Percentiles rank a stretch among this genome's conserved stretches.
phyloP scores from a whole-genome alignment of 202 grass and related monocot species.

The Zoysia matrella region DNA sequence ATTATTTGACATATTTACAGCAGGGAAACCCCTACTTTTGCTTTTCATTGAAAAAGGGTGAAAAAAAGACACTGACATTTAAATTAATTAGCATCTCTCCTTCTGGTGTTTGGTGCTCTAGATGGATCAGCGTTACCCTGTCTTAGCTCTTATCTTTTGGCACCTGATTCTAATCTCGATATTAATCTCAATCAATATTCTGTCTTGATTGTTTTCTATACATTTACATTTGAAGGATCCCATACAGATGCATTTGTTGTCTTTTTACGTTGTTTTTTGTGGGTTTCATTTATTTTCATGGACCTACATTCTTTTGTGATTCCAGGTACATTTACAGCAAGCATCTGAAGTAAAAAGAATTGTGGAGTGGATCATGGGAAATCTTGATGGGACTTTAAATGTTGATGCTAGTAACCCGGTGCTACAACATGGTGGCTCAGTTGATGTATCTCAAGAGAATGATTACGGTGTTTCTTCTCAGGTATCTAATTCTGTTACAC shows the following conservation, averaged over 20 bases:
- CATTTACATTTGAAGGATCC: slow-evolving; percentile 1
- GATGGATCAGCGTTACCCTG: background rate
- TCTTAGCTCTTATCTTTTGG: background rate
- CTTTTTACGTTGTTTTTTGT: too few species aligned
- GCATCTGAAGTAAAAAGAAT: slow-evolving; percentile 97
- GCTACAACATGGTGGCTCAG: slow-evolving; percentile 50
- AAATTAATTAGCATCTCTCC: background rate
- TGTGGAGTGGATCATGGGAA: slow-evolving; percentile 91
- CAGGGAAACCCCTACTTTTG: too few species aligned
- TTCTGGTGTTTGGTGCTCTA: slow-evolving; percentile 1
- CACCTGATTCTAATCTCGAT: slow-evolving; percentile 18
- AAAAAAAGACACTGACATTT: background rate
- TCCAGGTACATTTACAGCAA: slow-evolving; percentile 90
- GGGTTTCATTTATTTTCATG: background rate
- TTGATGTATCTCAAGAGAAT: slow-evolving; percentile 61
- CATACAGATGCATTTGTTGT: background rate
- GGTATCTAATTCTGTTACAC: slow-evolving; percentile 63
- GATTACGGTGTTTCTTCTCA: slow-evolving; percentile 59
- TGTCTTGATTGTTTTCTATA: background rate
- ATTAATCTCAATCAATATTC: background rate
- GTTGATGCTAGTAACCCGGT: slow-evolving; percentile 53
- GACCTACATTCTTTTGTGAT: slow-evolving; percentile 49
- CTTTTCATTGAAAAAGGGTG: too few species aligned
- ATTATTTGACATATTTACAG: too few species aligned
- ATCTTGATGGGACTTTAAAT: slow-evolving; percentile 70